Evolutionary conservation across 495 filamentous ascomycete species (phyloP), one percentile per base, ranked within the genome.

Genomic region (Cetradonia linearis): DNA sequence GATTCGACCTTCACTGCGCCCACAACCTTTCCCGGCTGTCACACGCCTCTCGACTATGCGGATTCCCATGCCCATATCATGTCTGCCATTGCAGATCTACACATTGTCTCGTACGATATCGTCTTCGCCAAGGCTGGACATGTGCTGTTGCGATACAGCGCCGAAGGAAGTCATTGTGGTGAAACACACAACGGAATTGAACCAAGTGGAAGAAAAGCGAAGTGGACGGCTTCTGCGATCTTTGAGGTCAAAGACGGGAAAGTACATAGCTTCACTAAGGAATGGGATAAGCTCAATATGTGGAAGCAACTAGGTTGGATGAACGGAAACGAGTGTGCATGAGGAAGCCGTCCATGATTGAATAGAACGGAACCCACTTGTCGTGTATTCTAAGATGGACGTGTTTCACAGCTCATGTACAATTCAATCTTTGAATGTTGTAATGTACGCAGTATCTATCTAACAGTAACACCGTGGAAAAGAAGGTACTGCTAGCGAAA

Each of bases 401-500:
- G 8, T 25, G 9, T 25, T 5, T 13, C 20, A 10, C 8, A 46
- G 25, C 42, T 25, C 7, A 3, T 46, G 42, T 25, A 25, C 42
- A 46, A 10, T 46, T 20, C 20, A 46, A 46, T 5, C 34, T 18
- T 20, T 14, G n/a, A 30, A 8, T n/a, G 40, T 27, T 14, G 30
- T 30, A 31, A 74, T 86, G 79, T 85, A 66, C 48, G 79, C 81
- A 78, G 76, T 72, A 73, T 76, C 82, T 85, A 86, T 86, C 83
- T 86, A 86, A 83, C 83, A 70, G 81, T 81, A 54, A 83, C 76
- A 70, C 82, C 80, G 81, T 83, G 72, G 66, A 59, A 46, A 69
- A 70, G 80, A 82, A 84, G 81, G 81, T 81, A 83, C 81, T 76
- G 83, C 80, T 86, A 86, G 83, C 83, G 83, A 86, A 86, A 83